These are phyloP conservation scores for Trametes villosa DNA, from an alignment of 768 basidiomycete species.

Conservation along the genomic window DNA sequence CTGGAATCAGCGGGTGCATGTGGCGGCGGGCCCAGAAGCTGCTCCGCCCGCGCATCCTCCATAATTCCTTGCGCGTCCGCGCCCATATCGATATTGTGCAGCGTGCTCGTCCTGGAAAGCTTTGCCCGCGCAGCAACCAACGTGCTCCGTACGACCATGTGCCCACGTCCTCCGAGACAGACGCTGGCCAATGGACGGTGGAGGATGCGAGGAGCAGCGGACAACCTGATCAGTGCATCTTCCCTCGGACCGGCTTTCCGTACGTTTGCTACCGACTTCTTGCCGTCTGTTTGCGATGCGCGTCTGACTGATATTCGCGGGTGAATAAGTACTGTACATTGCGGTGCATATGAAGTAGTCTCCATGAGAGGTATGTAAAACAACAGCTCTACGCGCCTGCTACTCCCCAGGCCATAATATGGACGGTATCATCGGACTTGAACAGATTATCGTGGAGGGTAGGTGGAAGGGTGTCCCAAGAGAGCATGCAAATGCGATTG, in stretches of 20 bases:
- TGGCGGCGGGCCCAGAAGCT: too few relatives aligned
- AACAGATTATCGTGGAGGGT: neutral
- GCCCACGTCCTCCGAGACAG: neutral
- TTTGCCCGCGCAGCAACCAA: neutral
- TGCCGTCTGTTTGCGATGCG: neutral
- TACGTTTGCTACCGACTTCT: neutral
- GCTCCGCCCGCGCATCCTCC: conserved; percentile 13
- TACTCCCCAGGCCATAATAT: too few relatives aligned
- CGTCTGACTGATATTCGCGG: neutral
- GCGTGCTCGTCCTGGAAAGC: conserved; percentile 6
- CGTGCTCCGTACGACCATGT: conserved; percentile 13
- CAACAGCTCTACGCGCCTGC: conserved; percentile 4
- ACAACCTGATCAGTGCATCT: conserved; percentile 1
- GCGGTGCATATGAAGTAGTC: neutral
- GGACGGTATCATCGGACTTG: too few relatives aligned
- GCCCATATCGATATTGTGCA: conserved; percentile 21
- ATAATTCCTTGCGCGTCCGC: conserved; percentile 13
- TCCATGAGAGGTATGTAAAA: neutral
- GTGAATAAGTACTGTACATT: conserved; percentile 13
- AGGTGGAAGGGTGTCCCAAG: conserved; percentile 8
- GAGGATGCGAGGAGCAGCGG: neutral
- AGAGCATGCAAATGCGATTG: conserved; percentile 18
- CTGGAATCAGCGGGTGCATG: too few relatives aligned
- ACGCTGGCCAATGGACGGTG: neutral
- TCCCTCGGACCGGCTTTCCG: neutral